phyloP scores from a whole-genome alignment of 139 green algal genomes.

The Nannochloris sp. region DNA sequence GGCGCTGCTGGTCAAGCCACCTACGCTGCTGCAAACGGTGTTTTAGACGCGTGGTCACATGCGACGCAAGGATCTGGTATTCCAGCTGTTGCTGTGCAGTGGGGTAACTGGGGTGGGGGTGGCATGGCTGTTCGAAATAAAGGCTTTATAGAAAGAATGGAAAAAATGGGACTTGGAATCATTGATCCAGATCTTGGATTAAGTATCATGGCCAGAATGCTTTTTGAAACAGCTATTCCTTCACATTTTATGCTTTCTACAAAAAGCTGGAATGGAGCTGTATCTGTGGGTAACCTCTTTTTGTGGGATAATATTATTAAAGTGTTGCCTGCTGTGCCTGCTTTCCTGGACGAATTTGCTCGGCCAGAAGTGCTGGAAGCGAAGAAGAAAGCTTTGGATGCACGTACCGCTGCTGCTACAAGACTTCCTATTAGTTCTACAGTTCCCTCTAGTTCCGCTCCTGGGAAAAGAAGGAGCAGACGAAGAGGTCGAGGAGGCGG shows the following conservation, averaged over 20 bases:
- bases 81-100: constrained; percentile 25
- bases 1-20: constrained; percentile 34
- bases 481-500: background rate
- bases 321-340: background rate
- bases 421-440: no score
- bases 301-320: constrained; percentile 5
- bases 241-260: background rate
- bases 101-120: constrained; percentile 41
- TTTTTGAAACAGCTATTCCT: constrained; percentile 4
- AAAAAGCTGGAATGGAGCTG: background rate
- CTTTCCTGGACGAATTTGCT: constrained; percentile 18
- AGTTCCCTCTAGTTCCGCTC: no score
- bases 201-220: constrained; percentile 18
- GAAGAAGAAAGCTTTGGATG: background rate
- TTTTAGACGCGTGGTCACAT: constrained; percentile 23
- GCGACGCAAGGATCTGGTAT: background rate
- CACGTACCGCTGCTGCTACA: background rate
- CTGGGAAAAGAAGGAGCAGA: background rate
- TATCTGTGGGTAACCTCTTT: constrained; percentile 8
- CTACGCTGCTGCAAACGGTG: constrained; percentile 46
- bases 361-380: background rate
- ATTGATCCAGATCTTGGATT: constrained; percentile 49
- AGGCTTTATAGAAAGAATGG: constrained; percentile 29
- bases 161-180: constrained; percentile 60
- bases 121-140: constrained; percentile 34